phyloP scores from a whole-genome alignment of 441 rosid species.

The Arabidopsis lyrata region DNA sequence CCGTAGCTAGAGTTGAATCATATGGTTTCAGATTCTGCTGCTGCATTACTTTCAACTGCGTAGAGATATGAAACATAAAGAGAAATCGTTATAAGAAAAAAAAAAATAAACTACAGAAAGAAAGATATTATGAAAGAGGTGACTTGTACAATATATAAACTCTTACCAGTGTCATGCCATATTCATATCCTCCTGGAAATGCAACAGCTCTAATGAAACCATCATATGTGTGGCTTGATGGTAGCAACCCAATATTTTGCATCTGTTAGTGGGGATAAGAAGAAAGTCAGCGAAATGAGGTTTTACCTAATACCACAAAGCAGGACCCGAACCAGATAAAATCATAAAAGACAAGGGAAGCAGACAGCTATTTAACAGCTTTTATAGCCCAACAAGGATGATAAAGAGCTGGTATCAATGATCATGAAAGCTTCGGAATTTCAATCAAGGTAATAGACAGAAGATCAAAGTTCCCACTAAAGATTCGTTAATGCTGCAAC shows the following conservation, averaged over 20 bases:
- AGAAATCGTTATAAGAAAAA: slow-evolving; percentile 23
- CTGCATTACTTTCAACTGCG: slow-evolving; percentile 68
- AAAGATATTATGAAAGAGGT: slow-evolving; percentile 21
- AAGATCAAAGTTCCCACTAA: slow-evolving; percentile 6
- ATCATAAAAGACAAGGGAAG: not conserved
- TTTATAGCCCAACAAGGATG: slow-evolving; percentile 15
- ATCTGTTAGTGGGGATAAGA: slow-evolving; percentile 53
- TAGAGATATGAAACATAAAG: slow-evolving; percentile 29
- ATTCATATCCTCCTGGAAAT: slow-evolving; percentile 51
- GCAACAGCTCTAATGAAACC: slow-evolving; percentile 73
- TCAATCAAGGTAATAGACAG: not conserved
- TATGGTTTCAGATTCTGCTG: slow-evolving; percentile 62
- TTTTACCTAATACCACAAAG: slow-evolving; percentile 16
- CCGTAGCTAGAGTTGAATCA: slow-evolving; percentile 60
- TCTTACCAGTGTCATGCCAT: slow-evolving; percentile 73
- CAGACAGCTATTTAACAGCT: slow-evolving; percentile 9
- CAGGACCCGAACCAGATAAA: slow-evolving; percentile 6
- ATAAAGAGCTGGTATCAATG: slow-evolving; percentile 23
- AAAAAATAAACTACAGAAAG: not conserved
- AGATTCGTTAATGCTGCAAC: not conserved
- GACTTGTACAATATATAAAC: slow-evolving; percentile 32
- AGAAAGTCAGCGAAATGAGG: slow-evolving; percentile 18
- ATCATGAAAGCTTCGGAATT: slow-evolving; percentile 19
- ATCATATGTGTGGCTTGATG: slow-evolving; percentile 69
- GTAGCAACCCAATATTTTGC: slow-evolving; percentile 78